phyloP scores from a whole-genome alignment of 2,329 filamentous ascomycete species.

The Alternaria gaisen region DNA sequence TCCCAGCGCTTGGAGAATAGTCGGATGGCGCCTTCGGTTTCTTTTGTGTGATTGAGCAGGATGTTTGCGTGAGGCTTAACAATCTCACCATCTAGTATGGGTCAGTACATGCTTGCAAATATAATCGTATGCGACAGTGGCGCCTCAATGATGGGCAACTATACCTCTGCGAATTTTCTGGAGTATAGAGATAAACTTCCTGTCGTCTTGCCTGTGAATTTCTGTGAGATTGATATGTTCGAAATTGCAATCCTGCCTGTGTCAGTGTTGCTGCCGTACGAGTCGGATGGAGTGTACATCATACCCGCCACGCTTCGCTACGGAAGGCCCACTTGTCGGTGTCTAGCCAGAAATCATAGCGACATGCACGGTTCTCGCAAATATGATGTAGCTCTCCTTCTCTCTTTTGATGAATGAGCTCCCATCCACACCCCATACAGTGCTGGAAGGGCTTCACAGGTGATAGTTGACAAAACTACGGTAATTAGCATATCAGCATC shows the following conservation, averaged over 20 bases:
- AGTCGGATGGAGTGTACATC: background rate
- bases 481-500: no score
- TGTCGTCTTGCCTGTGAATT: conserved; percentile 67
- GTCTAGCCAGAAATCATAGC: conserved; percentile 53
- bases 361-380: conserved; percentile 30
- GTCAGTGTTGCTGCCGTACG: conserved; percentile 6
- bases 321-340: conserved; percentile 69
- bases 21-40: conserved; percentile 55
- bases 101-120: conserved; percentile 1
- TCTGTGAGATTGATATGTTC: conserved; percentile 61
- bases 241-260: conserved; percentile 59
- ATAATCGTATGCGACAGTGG: background rate
- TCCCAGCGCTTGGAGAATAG: conserved; percentile 55
- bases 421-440: conserved; percentile 61
- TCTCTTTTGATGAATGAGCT: conserved; percentile 27
- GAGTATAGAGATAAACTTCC: conserved; percentile 63
- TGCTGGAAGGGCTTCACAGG: conserved; percentile 66
- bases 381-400: conserved; percentile 14
- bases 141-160: background rate
- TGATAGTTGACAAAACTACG: conserved; percentile 55
- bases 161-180: conserved; percentile 63
- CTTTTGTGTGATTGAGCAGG: conserved; percentile 57
- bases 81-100: conserved; percentile 36
- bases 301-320: conserved; percentile 61
- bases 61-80: conserved; percentile 50